Base-by-base conservation (phyloP, 164 flowering plant genomes). In the Kalanchoe fedtschenkoi region DNA sequence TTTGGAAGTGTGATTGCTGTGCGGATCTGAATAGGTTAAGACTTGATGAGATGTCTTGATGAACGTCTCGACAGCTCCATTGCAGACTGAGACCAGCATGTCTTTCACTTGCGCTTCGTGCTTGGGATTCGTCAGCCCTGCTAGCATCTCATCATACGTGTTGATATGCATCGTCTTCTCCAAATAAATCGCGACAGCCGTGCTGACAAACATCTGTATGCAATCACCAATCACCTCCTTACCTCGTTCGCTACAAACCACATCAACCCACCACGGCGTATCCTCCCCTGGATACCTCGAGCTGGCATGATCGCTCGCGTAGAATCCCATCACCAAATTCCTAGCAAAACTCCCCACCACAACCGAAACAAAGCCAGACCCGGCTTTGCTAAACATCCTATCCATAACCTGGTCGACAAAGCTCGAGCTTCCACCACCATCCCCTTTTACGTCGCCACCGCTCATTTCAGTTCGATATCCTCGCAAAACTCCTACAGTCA, bases 91-190 rank as follows among this genome's bases (percentile, higher is more conserved):
- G 2, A 77, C 77, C 72, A 87, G 34, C 62, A 84, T 42, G 11
- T 89, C 89, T 62, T 67, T 83, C 59, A 87, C 83, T 60, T 75
- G 58, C 0, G 56, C 61, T 66, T 80, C 86, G 39, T 89, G 93
- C 58, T 81, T 82, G 0, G 96, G 95, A 66, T 89, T 92, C 0
- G 98, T 89, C 66, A 89, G 6, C 10, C 96, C 96, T 0, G 86
- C 22, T 59, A 89, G 86, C 34, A 92, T 14, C 38, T 89, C 84
- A 62, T 89, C 87, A 58, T 72, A 92, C 3, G 86, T 68, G 77
- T 92, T 92, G 64, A 92, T 71, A 24, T 80, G 44, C 88, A 80
- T 77, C 1, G 96, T 92, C 67, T 89, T 92, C 39, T 89, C 96
- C 6, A 92, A 83, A 65, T 83, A 92, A 64, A 83, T 91, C 15